Conservation (phyloP, 108 stramenopile genomes). For the Nannochloropsis oceanica region DNA sequence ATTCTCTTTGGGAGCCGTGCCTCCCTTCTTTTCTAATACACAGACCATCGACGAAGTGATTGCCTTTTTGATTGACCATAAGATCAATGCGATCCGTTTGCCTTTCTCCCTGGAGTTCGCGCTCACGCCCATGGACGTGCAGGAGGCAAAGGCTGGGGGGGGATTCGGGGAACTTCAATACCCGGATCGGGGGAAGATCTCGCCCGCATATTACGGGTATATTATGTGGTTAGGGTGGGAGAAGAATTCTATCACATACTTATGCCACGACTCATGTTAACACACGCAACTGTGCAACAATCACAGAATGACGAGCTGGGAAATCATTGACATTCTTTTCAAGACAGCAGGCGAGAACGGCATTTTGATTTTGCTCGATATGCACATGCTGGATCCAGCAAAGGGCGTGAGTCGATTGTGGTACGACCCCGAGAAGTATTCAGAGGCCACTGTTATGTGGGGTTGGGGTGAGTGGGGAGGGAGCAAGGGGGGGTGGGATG, state of each 20-base stretch:
- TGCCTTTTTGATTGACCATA: neutral
- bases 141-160: neutral
- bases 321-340: neutral
- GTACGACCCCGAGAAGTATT: neutral
- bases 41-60: neutral
- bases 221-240: neutral
- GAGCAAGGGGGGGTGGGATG: neutral
- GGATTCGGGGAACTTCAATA: neutral
- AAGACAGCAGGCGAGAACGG: neutral
- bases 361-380: neutral
- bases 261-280: no score
- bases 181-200: neutral
- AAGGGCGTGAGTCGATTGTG: neutral
- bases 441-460: neutral
- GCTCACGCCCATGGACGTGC: neutral
- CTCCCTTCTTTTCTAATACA: no score
- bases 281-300: no score
- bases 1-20: no score
- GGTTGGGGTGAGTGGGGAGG: neutral
- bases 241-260: neutral
- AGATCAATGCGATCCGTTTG: neutral
- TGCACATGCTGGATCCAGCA: neutral
- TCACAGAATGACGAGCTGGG: neutral
- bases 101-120: neutral
- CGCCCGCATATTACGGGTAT: neutral